These are phyloP conservation scores for Orbilia quercus DNA, from an alignment of 2,329 filamentous ascomycete genomes.

Conservation along the genomic window DNA sequence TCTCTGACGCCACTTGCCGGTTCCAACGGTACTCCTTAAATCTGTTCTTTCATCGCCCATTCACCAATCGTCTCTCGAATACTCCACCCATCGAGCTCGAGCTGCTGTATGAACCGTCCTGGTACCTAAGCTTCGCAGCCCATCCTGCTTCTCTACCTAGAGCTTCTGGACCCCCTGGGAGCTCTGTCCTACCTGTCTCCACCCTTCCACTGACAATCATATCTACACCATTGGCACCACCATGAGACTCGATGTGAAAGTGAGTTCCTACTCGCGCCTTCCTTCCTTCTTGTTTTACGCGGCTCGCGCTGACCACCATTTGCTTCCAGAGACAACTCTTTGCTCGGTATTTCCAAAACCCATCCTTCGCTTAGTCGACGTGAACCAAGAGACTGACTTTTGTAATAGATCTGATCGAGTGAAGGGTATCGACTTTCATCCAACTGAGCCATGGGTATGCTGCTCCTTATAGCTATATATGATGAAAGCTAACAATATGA, in stretches of 20 bases:
- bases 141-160: constrained; percentile 16
- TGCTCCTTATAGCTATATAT: constrained; percentile 11
- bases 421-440: constrained; percentile 97
- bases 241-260: constrained; percentile 56
- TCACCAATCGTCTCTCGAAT: not conserved
- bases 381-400: not conserved
- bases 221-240: constrained; percentile 12
- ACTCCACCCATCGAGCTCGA: not conserved
- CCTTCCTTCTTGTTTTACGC: not conserved
- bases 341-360: constrained; percentile 38
- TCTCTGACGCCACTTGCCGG: constrained; percentile 41
- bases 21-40: constrained; percentile 16
- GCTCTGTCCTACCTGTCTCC: constrained; percentile 1
- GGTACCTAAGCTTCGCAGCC: constrained; percentile 32
- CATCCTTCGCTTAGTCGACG: not conserved
- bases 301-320: constrained; percentile 12
- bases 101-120: not conserved
- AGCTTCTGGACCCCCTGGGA: constrained; percentile 35
- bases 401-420: constrained; percentile 81
- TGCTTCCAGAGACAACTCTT: constrained; percentile 49
- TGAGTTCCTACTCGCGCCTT: constrained; percentile 5
- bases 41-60: not conserved
- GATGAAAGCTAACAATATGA: constrained; percentile 1
- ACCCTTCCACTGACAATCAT: constrained; percentile 7
- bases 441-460: constrained; percentile 90